Evolutionary conservation across 768 basidiomycete genomes (phyloP), one percentile per base, ranked within the genome.

Genomic region (Phallus indusiatus): DNA sequence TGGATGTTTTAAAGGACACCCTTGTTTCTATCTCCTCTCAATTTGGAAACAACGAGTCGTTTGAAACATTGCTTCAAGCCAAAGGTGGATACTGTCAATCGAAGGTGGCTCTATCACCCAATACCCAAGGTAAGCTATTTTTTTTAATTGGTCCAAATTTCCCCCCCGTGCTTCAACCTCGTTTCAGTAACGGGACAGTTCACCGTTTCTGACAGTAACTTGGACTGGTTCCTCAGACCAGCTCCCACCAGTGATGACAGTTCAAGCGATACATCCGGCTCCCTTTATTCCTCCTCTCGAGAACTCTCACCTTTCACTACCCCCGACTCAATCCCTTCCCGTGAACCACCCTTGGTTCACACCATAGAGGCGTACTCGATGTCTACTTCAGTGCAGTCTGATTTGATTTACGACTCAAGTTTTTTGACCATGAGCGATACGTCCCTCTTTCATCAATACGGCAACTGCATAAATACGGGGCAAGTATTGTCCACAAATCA

Each of bases 241-340:
- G 11, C 28, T 16, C 33, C 50, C n/a, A 34, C 52, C n/a, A n/a
- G n/a, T 51, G 57, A 59, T 49, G 57, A 59, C 48, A 33, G 17
- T 1, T 48, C 49, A 14, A 59, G 57, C 49, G 57, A 59, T 51
- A 59, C 48, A 4, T 51, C 49, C 24, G 17, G 47, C 22, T 58
- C 56, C 48, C 51, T 58, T 51, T 49, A 49, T 16, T 59, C 57
- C 16, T 59, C 57, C 5, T 59, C 57, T 8, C 57, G 36, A 48
- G 57, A 59, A 37, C 57, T 59, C 49, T 59, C 57, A 5, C 57
- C 57, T 6, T 24, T 10, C 8, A 48, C 52, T 20, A 22, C 28
- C 22, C n/a, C 57, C 49, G 12, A 28, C 57, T 11, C 42, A n/a
- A 42, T n/a, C n/a, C 42, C 42, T n/a, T 42, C 42, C 12, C 42